Evolutionary conservation across 768 basidiomycete genomes (phyloP), one percentile per base, ranked within the genome.

Genomic region (Agaricus subrufescens): DNA sequence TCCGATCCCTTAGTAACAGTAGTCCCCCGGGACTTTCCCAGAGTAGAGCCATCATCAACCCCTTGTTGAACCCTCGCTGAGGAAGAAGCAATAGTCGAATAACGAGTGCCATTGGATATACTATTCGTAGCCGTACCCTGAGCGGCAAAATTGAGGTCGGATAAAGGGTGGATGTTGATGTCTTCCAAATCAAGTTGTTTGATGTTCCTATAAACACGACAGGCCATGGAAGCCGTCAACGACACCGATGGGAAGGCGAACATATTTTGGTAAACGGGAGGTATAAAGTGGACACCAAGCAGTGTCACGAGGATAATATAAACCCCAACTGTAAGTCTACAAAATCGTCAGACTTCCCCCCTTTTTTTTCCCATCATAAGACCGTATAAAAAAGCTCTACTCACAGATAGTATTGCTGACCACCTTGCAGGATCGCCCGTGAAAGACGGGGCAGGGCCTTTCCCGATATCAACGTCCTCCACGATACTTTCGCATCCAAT

Each of bases 341-440:
- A 54, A 44, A 7, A 14, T 53, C 2, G 27, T 48, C 15, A 19
- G 19, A 19, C 19, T 19, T 19, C 19, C 19, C 19, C 19, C 19
- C 19, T 19, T 19, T 19, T 19, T 19, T 19, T 19, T 19, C 19
- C 19, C 19, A 19, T 19, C 19, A 19, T 19, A 19, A 19, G 19
- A 19, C 19, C 19, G 19, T 19, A 19, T 19, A 19, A 19, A 19
- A 19, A 19, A 19, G 19, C 19, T 19, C 19, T 19, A 19, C 19
- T 59, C 45, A 71, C 72, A 71, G 53, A 46, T 73, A 73, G 57
- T 72, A 71, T 26, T 67, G 66, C 57, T 71, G 71, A 7, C 72
- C 71, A 25, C 67, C 63, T 52, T 65, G 65, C 3, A 72, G 53
- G 23, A 71, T 23, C 0, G 66, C 67, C 43, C 61, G 56, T 4